phyloP scores from a whole-genome alignment of 257 asterid genomes.

The Solanum sejunctum region DNA sequence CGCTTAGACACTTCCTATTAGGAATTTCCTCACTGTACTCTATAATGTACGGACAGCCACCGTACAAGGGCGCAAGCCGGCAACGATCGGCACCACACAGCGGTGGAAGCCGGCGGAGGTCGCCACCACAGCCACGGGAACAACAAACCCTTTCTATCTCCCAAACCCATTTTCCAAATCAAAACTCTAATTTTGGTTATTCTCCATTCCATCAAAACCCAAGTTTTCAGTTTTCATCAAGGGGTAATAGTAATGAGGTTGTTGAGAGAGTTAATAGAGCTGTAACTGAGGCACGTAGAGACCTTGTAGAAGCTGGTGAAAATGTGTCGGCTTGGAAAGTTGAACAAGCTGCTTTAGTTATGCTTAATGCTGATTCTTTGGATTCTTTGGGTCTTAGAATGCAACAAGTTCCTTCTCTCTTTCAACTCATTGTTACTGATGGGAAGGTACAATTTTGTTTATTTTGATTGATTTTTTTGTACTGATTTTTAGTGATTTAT shows the following conservation, averaged over 20 bases:
- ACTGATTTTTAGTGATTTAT: background rate
- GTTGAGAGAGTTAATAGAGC: conserved; percentile 56
- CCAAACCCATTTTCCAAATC: conserved; percentile 6
- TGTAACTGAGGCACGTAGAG: conserved; percentile 33
- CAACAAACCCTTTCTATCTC: background rate
- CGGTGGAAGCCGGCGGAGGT: background rate
- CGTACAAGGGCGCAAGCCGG: no score
- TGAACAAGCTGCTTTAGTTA: conserved; percentile 51
- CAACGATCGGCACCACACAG: no score
- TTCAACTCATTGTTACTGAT: conserved; percentile 35
- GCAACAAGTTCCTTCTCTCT: conserved; percentile 78
- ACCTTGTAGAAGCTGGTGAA: conserved; percentile 31
- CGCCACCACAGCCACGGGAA: background rate
- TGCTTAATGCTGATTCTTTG: conserved; percentile 58
- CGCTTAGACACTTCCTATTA: background rate
- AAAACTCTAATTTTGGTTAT: background rate
- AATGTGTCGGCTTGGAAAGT: conserved; percentile 70
- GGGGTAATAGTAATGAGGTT: conserved; percentile 7
- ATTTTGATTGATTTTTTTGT: background rate
- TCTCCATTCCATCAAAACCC: background rate
- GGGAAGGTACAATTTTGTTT: conserved; percentile 42
- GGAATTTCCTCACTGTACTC: background rate
- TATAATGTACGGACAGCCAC: background rate
- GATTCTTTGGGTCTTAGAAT: conserved; percentile 65
- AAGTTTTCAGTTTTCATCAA: background rate